Evolutionary conservation across 2,329 filamentous ascomycete species (phyloP), one percentile per base, ranked within the genome.

Genomic region (Pseudogymnoascus sp.): DNA sequence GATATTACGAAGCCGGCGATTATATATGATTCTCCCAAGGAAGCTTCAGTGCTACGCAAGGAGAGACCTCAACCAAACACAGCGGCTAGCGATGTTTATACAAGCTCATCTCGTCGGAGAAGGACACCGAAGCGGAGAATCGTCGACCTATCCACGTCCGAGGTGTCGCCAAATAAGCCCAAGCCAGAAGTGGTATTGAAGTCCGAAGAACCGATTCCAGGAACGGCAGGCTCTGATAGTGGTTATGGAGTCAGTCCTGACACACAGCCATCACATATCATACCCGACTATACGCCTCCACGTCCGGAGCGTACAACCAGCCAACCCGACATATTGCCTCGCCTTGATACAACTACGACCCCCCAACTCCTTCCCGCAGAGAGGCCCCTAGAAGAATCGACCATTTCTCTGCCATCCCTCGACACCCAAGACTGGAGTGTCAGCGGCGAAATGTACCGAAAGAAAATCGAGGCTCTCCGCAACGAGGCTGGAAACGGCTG

Each of bases 401-500:
- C 68, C 16, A 62, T 69, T 16, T 72, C 70, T 61, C 11, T 66
- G 13, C 67, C 68, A 6, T 66, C 64, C 3, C 69, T 67, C 66
- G 73, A 72, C 66, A 68, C 77, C 4, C 78, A 80, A 54, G 82
- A 89, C 65, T 90, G 87, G 83, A 85, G 86, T 65, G 78, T 85
- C 48, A 84, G 85, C 65, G 89, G 89, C 63, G 90, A 95, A 71
- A 79, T 90, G 6, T 98, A 96, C 76, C 86, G 90, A 64, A 90
- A 90, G 74, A 95, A 95, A 75, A 89, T 98, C 63, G 92, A 96
- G 75, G 87, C 90, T 2, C 78, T 97, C 63, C 88, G 92, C 66
- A 89, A 89, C 71, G 91, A 93, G 71, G 88, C 96, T 68, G 93
- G 93, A 34, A 91, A 87, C 70, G 90, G 87, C 39, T 99, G 96